Evolutionary conservation across 108 stramenopile genomes (phyloP), one percentile per base, ranked within the genome.

Genomic region (Stephanodiscus triporus): DNA sequence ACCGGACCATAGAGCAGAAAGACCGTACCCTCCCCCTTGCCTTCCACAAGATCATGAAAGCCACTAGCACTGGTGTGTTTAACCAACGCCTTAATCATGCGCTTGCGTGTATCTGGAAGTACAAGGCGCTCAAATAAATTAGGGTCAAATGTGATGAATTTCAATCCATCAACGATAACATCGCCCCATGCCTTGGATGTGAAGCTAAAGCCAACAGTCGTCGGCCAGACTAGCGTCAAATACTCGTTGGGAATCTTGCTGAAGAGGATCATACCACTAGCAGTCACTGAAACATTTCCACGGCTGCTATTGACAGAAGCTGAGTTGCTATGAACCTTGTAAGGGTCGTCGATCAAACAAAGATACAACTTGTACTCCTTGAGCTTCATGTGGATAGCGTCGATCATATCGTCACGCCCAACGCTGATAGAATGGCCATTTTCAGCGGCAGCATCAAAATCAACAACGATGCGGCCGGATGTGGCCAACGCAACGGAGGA

Each of bases 391-490:
- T 83, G 74, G 40, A 89, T 77, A 13, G 83, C 88, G 14, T 71
- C 83, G n/a, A 89, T 66, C 86, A 89, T 87, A 22, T 84, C 78
- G 76, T 89, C 86, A 38, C 86, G 84, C 11, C 86, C 88, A 49
- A 82, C 26, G 17, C 74, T 68, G 23, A 84, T 34, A 11, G 78
- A 81, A 43, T 87, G 80, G 2, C 86, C 88, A 66, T 83, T 63
- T 16, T 89, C 86, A 7, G 68, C 68, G 8, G 84, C 84, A 7
- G 76, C 89, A 29, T 86, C 83, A 34, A 85, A 84, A 73, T 91
- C 90, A 20, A 91, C 58, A 11, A 91, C 76, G 62, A 89, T 73
- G 30, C 90, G 86, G 42, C 90, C 90, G 38, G 76, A 65, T 13
- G 85, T 80, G 9, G 77, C 79, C 68, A 84, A 50, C 43, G 84